Conservation (phyloP, 2,329 filamentous ascomycete genomes). For the Fusarium fujikuroi region DNA sequence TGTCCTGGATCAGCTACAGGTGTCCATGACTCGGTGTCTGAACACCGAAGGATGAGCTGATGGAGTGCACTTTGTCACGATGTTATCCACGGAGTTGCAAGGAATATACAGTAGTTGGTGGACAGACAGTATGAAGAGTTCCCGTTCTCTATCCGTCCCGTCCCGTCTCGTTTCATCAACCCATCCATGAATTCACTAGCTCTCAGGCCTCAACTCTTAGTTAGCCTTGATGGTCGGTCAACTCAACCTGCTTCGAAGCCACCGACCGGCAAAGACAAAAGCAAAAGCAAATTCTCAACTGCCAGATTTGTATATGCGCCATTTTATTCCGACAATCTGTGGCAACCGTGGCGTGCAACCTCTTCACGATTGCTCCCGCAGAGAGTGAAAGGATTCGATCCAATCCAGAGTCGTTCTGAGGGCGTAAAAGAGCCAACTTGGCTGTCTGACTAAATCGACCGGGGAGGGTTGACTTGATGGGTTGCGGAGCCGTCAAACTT, state of each 20-base stretch:
- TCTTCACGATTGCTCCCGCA: slow-evolving; percentile 11
- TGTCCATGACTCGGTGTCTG: slow-evolving; percentile 2
- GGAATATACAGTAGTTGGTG: not conserved
- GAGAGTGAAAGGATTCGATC: slow-evolving; percentile 4
- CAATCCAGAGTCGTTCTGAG: slow-evolving; percentile 7
- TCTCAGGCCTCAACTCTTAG: slow-evolving; percentile 1
- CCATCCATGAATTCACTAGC: slow-evolving; percentile 1
- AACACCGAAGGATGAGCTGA: slow-evolving; percentile 7
- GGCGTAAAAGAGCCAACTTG: slow-evolving; percentile 23
- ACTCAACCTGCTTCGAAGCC: not conserved
- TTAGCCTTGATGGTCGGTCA: not conserved
- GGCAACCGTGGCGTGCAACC: slow-evolving; percentile 35
- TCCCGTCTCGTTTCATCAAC: slow-evolving; percentile 30
- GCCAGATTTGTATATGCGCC: slow-evolving; percentile 33
- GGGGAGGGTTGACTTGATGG: slow-evolving; percentile 1
- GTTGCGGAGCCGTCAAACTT: slow-evolving; percentile 19
- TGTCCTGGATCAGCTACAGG: not conserved
- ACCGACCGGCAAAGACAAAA: not conserved
- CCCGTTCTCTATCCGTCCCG: slow-evolving; percentile 19
- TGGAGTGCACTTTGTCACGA: slow-evolving; percentile 1
- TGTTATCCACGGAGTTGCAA: slow-evolving; percentile 13
- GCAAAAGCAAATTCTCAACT: slow-evolving; percentile 4
- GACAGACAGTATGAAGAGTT: not conserved
- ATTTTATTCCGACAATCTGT: slow-evolving; percentile 28
- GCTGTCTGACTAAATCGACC: not conserved